Evolutionary conservation across 2,329 filamentous ascomycete species (phyloP), one percentile per base, ranked within the genome.

Genomic region (Neoscytalidium dimidiatum): DNA sequence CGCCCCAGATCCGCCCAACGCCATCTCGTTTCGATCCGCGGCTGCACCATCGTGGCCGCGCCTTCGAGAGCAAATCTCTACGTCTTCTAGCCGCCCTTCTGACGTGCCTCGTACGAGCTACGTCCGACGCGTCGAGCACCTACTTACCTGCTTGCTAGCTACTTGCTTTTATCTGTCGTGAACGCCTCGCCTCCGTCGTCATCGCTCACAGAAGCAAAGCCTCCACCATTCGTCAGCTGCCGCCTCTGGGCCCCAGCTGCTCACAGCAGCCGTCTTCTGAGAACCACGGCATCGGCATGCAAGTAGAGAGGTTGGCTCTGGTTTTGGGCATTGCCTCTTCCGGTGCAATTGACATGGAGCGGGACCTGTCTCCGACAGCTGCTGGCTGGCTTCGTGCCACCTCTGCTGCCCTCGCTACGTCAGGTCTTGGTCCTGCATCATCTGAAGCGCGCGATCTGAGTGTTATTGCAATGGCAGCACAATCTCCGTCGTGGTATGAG

Each of bases 51-150:
- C 33, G n/a, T 35, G 13, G 52, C 21, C 29, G 35, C 52, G 52
- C 35, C 41, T 60, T 46, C 56, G 31, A 60, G 41, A 46, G 41
- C 35, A 19, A n/a, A 23, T 46, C 56, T 57, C 41, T 21, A 29
- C 26, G 38, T 9, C 56, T 46, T 60, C 56, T 60, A 46, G 56
- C 26, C 19, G 33, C 35, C 6, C 33, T 33, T 29, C 26, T 31
- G 56, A 38, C 23, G 35, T 51, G 44, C 58, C 60, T 64, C 61
- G 61, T 64, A 64, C 61, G 61, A 64, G 41, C 49, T 63, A 28
- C 41, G 26, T 41, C 61, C 61, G 61, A 64, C 49, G 46, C 44
- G 9, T 51, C 19, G n/a, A 38, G 13, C 9, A n/a, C 57, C 26
- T 44, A 28, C 26, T 49, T 62, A n/a, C 26, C 31, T 43, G 35